phyloP scores from a whole-genome alignment of 129 eudicot species.

The Helianthus tuberosus region DNA sequence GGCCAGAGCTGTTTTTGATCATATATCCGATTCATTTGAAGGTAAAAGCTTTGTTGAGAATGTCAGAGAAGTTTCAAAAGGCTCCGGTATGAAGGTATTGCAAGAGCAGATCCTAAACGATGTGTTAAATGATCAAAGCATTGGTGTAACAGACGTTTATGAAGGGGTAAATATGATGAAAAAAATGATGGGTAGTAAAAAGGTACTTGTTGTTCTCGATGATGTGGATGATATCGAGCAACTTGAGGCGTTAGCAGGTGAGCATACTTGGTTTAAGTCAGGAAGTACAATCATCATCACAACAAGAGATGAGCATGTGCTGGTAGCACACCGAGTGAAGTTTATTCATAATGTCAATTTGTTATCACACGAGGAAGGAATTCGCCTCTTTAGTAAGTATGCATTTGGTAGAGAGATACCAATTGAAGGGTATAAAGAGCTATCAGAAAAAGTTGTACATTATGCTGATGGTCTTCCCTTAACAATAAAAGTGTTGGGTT shows the following conservation, averaged over 20 bases:
- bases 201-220: conserved; percentile 20
- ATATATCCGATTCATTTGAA: too few relatives aligned
- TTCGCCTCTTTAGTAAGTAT: conserved; percentile 10
- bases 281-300: conserved; percentile 26
- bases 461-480: conserved; percentile 27
- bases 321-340: conserved; percentile 5
- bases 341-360: conserved; percentile 3
- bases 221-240: conserved; percentile 21
- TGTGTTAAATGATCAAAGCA: background rate
- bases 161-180: background rate
- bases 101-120: background rate
- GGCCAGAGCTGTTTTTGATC: background rate
- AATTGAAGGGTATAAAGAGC: conserved; percentile 6
- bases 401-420: conserved; percentile 20
- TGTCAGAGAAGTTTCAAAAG: background rate
- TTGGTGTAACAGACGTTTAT: background rate
- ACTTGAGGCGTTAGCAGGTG: conserved; percentile 22
- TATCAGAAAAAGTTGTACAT: conserved; percentile 18
- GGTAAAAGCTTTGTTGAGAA: background rate
- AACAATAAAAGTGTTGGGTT: conserved; percentile 16
- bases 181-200: background rate
- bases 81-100: background rate
- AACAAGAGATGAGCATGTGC: conserved; percentile 13
- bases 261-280: conserved; percentile 11
- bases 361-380: background rate